Percentiles rank a stretch among this genome's conserved stretches.
Conservation (phyloP, 2,329 filamentous ascomycete species). For the Alternaria brassicae region DNA sequence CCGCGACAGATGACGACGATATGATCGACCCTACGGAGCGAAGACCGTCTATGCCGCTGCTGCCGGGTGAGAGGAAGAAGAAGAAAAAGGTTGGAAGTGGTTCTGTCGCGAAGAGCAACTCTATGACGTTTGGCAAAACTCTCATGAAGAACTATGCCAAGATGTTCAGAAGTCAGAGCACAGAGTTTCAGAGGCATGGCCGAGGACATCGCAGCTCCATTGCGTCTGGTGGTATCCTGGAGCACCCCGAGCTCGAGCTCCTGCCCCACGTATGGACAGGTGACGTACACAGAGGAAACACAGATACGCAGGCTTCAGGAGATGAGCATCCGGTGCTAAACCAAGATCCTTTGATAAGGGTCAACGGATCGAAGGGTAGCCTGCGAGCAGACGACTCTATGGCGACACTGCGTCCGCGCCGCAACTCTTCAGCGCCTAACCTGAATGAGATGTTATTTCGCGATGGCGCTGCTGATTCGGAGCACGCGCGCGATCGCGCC, state of each 20-base stretch:
- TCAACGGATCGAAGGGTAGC: slow-evolving; percentile 18
- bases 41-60: slow-evolving; percentile 24
- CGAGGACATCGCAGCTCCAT: slow-evolving; percentile 56
- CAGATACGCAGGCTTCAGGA: not conserved
- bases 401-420: slow-evolving; percentile 34
- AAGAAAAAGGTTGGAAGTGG: slow-evolving; percentile 68
- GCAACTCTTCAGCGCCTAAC: slow-evolving; percentile 34
- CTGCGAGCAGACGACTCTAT: slow-evolving; percentile 29
- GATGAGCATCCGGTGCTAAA: not conserved
- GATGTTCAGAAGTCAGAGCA: slow-evolving; percentile 52
- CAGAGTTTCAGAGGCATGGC: slow-evolving; percentile 49
- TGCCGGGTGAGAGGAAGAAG: slow-evolving; percentile 39
- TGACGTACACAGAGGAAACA: slow-evolving; percentile 10
- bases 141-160: slow-evolving; percentile 55
- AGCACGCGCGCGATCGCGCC: slow-evolving; percentile 30
- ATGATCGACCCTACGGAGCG: slow-evolving; percentile 36
- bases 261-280: slow-evolving; percentile 49
- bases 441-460: slow-evolving; percentile 12
- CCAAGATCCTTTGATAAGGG: not conserved
- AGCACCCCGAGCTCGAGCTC: slow-evolving; percentile 58
- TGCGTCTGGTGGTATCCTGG: slow-evolving; percentile 52
- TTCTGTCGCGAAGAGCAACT: slow-evolving; percentile 68
- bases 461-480: slow-evolving; percentile 21
- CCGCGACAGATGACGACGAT: slow-evolving; percentile 30
- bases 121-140: slow-evolving; percentile 51